Evolutionary conservation across 768 basidiomycete species (phyloP), one percentile per base, ranked within the genome.

Genomic region (Boletus tomentosulus): DNA sequence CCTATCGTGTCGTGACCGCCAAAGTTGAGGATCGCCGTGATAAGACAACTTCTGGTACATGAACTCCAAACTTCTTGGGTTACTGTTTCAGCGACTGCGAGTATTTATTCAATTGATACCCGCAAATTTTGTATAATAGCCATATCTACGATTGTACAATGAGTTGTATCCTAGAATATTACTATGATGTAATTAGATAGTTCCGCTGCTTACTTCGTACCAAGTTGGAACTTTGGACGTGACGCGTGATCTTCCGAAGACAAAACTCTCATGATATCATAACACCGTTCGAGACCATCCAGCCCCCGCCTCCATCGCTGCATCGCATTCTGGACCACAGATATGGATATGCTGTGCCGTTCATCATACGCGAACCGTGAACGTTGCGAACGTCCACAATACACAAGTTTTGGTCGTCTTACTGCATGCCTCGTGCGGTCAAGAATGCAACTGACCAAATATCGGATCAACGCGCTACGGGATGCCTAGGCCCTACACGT

Each of bases 1-100:
- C 68, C 70, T 15, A 49, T 71, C 10, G 64, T 48, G 25, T 66
- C 64, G 13, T 70, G 59, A 62, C 16, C 33, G 19, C 37, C 4
- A 39, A 19, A 31, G 35, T 38, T 13, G 35, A 28, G 27, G 43
- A 27, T 44, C 11, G 11, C 1, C 15, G 27, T 27, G 8, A n/a
- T 10, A 28, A 45, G 28, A 28, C 25, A 16, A 44, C 43, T 7
- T 44, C 16, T 39, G 24, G 28, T 15, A 24, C 28, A 34, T 15
- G 37, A n/a, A 19, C 25, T 27, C 19, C 15, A n/a, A 41, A 34
- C 13, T 16, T n/a, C 43, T 2, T 15, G 10, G 4, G 9, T 25
- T 19, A 22, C 30, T 33, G 13, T 42, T 22, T 22, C 24, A n/a
- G 15, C 13, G 25, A 11, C n/a, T 24, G 28, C 43, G 15, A 46